A percentile compares a stretch with the other conserved stretches of the same genome.
Evolutionary conservation across 306 rosid genomes (phyloP).

Genomic region (Arachis hypogaea): DNA sequence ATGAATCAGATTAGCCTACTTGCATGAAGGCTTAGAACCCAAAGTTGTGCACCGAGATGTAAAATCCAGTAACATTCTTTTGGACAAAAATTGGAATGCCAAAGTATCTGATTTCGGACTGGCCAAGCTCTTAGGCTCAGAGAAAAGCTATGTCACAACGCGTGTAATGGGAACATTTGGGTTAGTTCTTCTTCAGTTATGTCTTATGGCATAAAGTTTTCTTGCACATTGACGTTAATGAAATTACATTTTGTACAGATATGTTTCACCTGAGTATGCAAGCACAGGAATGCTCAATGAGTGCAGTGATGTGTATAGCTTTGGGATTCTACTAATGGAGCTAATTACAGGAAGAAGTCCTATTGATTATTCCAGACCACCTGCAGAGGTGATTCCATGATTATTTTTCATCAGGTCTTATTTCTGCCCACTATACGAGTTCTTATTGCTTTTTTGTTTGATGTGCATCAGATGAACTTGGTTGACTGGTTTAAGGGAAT

Average conservation of each 20-base stretch:
- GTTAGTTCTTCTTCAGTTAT: slow-evolving; percentile 54
- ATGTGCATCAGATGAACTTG: slow-evolving; percentile 81
- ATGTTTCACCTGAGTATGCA: slow-evolving; percentile 98
- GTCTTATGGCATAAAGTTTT: not conserved
- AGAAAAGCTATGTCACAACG: slow-evolving; percentile 85
- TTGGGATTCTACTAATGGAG: slow-evolving; percentile 96
- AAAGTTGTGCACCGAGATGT: slow-evolving; percentile 97
- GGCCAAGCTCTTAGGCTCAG: slow-evolving; percentile 90
- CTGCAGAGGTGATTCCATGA: slow-evolving; percentile 74
- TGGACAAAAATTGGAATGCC: slow-evolving; percentile 89
- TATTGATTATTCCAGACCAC: slow-evolving; percentile 86
- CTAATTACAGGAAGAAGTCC: slow-evolving; percentile 98
- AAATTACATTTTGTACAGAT: slow-evolving; percentile 51
- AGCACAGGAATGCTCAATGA: slow-evolving; percentile 99
- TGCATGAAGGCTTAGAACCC: slow-evolving; percentile 98
- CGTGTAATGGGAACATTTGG: slow-evolving; percentile 99
- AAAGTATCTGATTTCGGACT: slow-evolving; percentile 96
- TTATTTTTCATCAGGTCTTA: slow-evolving; percentile 15
- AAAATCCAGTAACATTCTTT: slow-evolving; percentile 94
- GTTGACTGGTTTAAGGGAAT: slow-evolving; percentile 97
- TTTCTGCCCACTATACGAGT: not conserved
- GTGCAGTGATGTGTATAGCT: slow-evolving; percentile 91
- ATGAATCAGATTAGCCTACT: slow-evolving; percentile 76
- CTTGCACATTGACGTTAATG: not conserved
- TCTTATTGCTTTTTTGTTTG: slow-evolving; percentile 28